phyloP scores from a whole-genome alignment of 2,329 filamentous ascomycete genomes.

The Aspergillus spinulosporus region DNA sequence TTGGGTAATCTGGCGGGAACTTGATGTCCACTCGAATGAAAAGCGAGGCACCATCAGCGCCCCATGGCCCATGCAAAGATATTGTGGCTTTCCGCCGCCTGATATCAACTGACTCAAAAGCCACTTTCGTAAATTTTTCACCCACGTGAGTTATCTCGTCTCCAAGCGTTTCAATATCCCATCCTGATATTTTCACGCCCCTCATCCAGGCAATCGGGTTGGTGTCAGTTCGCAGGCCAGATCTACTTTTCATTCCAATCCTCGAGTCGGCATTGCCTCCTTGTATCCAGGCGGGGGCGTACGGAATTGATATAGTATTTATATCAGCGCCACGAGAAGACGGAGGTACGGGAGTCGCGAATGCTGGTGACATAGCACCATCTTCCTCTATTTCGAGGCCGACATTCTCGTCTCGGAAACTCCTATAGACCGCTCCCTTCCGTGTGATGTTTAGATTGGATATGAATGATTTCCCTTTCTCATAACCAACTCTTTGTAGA shows the following conservation, averaged over 20 bases:
- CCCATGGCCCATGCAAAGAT: constrained; percentile 63
- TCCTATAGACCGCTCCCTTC: constrained; percentile 81
- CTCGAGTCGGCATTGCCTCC: constrained; percentile 51
- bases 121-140: constrained; percentile 61
- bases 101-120: constrained; percentile 60
- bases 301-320: constrained; percentile 55
- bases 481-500: constrained; percentile 70
- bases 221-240: constrained; percentile 50
- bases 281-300: constrained; percentile 49
- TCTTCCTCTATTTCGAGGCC: constrained; percentile 56
- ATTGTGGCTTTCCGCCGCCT: constrained; percentile 55
- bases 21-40: constrained; percentile 60
- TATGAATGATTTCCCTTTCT: constrained; percentile 65
- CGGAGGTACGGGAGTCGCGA: constrained; percentile 23
- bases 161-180: constrained; percentile 56
- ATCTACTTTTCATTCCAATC: constrained; percentile 51
- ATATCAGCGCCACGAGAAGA: constrained; percentile 42
- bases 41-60: constrained; percentile 50
- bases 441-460: constrained; percentile 72
- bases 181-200: constrained; percentile 60
- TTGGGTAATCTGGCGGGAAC: constrained; percentile 60
- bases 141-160: constrained; percentile 64
- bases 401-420: constrained; percentile 73
- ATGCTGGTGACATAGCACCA: constrained; percentile 32
- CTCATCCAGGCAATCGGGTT: constrained; percentile 66